These are phyloP conservation scores for Chrysanthemum seticuspe DNA, from an alignment of 129 eudicot species.

Conservation along the genomic window DNA sequence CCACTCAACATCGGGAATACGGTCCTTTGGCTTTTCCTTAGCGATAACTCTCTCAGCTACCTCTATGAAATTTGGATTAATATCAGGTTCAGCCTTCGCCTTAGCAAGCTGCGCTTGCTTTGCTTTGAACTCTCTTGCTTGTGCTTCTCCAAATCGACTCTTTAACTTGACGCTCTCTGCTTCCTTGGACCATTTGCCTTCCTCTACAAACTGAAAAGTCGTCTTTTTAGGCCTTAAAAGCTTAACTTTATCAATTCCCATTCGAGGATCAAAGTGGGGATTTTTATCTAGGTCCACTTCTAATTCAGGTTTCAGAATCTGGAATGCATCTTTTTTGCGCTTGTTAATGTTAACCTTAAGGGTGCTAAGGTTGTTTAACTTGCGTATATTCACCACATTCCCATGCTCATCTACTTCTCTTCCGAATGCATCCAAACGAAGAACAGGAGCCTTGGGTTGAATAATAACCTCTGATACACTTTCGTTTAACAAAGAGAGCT, in stretches of 20 bases:
- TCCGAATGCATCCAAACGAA: not conserved
- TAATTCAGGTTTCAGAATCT: slow-evolving; percentile 79
- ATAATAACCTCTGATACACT: not conserved
- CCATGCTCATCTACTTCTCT: slow-evolving; percentile 23
- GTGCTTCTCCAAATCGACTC: slow-evolving; percentile 94
- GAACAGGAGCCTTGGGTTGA: not conserved
- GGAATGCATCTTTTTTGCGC: slow-evolving; percentile 84
- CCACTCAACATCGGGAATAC: slow-evolving; percentile 87
- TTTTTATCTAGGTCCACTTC: slow-evolving; percentile 76
- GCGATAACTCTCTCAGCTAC: slow-evolving; percentile 68
- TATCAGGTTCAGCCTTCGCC: slow-evolving; percentile 87
- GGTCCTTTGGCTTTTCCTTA: slow-evolving; percentile 81
- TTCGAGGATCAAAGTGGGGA: slow-evolving; percentile 77
- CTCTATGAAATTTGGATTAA: slow-evolving; percentile 89
- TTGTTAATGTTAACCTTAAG: slow-evolving; percentile 62
- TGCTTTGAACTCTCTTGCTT: slow-evolving; percentile 75
- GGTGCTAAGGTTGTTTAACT: slow-evolving; percentile 4
- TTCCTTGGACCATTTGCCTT: slow-evolving; percentile 93
- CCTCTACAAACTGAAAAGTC: slow-evolving; percentile 87
- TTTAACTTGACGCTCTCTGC: slow-evolving; percentile 70
- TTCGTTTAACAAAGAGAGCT: slow-evolving; percentile 11
- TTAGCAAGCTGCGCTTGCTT: slow-evolving; percentile 88
- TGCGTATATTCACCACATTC: slow-evolving; percentile 19
- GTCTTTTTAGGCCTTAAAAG: slow-evolving; percentile 75
- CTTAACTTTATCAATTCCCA: slow-evolving; percentile 78